Evolutionary conservation across 176 grass and related monocot genomes (phyloP).

Genomic region (Zoysia japonica): DNA sequence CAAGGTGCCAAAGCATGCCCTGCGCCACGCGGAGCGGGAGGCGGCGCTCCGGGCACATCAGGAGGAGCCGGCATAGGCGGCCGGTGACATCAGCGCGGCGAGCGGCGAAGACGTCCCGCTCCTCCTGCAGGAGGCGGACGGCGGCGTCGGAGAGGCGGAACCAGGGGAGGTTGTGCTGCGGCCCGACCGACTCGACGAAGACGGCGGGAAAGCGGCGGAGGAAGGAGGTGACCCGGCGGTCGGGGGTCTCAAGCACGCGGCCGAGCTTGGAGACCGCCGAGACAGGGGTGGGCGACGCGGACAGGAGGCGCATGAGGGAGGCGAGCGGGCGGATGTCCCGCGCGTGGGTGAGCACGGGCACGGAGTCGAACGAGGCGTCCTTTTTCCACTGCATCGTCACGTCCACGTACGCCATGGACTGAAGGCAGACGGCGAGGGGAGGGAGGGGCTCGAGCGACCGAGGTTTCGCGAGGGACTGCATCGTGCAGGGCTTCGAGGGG

Average conservation of each 20-base stretch:
- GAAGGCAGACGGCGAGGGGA: conserved; percentile 33
- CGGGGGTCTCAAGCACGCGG: conserved; percentile 56
- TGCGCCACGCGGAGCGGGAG: conserved; percentile 59
- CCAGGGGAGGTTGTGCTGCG: conserved; percentile 67
- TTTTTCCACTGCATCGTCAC: conserved; percentile 88
- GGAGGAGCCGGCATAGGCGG: conserved; percentile 56
- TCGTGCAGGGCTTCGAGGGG: background rate
- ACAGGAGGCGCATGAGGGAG: conserved; percentile 54
- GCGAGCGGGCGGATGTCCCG: conserved; percentile 59
- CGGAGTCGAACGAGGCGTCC: conserved; percentile 58
- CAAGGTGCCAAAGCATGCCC: conserved; percentile 83
- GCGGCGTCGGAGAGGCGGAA: conserved; percentile 63
- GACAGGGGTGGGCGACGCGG: conserved; percentile 50
- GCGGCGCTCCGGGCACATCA: conserved; percentile 56
- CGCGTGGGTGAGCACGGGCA: conserved; percentile 53
- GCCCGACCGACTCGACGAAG: conserved; percentile 76
- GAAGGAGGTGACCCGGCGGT: conserved; percentile 57
- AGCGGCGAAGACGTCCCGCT: conserved; percentile 48
- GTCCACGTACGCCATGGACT: conserved; percentile 58
- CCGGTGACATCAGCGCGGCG: conserved; percentile 43
- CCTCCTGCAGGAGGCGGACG: conserved; percentile 47
- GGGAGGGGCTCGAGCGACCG: background rate
- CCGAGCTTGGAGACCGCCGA: conserved; percentile 69
- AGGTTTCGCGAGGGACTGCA: conserved; percentile 29
- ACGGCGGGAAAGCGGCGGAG: conserved; percentile 67